Evolutionary conservation across 2,329 filamentous ascomycete species (phyloP).

Genomic region (Stemphylium beticola): DNA sequence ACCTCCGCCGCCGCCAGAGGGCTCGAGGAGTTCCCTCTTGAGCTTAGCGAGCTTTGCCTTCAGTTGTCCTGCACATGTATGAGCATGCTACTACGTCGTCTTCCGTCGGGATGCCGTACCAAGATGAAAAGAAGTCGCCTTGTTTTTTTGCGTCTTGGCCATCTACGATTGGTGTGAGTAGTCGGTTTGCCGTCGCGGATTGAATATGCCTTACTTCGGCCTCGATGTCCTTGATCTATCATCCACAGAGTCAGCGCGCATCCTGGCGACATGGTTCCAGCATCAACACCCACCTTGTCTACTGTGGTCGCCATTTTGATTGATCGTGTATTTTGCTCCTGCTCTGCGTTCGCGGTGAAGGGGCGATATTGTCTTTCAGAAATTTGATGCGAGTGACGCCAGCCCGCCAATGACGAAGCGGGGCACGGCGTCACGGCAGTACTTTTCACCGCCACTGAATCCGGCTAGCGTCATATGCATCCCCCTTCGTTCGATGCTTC

Average conservation of each 20-base stretch:
- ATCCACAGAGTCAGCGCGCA: conserved; percentile 36
- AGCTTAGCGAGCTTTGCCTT: conserved; percentile 99
- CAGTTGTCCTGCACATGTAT: conserved; percentile 67
- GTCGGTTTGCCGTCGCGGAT: conserved; percentile 15
- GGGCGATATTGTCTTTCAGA: conserved; percentile 23
- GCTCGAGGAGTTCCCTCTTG: conserved; percentile 92
- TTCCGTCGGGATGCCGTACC: conserved; percentile 53
- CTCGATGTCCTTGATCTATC: conserved; percentile 95
- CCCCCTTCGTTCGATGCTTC: conserved; percentile 11
- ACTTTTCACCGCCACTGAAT: conserved; percentile 18
- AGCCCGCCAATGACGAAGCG: conserved; percentile 35
- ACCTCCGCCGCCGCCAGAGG: conserved; percentile 79
- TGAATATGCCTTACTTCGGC: conserved; percentile 71
- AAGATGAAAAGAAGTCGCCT: conserved; percentile 90
- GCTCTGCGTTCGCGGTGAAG: conserved; percentile 3
- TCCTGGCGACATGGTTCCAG: conserved; percentile 34
- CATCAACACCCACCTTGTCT: conserved; percentile 74
- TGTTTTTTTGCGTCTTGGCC: conserved; percentile 97
- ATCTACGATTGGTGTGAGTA: conserved; percentile 64
- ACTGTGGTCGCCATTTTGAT: conserved; percentile 91
- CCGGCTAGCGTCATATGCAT: conserved; percentile 4
- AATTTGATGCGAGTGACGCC: conserved; percentile 38
- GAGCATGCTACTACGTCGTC: conserved; percentile 25
- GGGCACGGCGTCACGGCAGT: conserved; percentile 24
- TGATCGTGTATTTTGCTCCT: conserved; percentile 10